Conservation (phyloP, 805 yeast genomes). For the Peterozyma toletana region DNA sequence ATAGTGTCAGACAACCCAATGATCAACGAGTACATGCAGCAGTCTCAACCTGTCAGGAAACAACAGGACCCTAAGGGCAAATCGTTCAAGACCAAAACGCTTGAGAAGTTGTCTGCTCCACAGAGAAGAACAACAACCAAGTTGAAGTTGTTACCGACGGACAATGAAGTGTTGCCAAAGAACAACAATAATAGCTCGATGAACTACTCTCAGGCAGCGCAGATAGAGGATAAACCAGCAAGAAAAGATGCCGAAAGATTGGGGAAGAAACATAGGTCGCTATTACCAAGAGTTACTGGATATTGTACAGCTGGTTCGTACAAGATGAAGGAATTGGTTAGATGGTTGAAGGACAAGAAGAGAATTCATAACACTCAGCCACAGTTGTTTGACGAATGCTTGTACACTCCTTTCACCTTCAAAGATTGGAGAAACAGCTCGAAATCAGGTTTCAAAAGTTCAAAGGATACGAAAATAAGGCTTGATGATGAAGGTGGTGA, state of each 20-base stretch:
- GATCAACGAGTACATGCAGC: no score
- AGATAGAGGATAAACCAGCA: slow-evolving; percentile 83
- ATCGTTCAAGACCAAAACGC: slow-evolving; percentile 21
- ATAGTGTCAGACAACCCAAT: no score
- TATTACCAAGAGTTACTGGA: slow-evolving; percentile 90
- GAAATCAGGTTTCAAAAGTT: slow-evolving; percentile 3
- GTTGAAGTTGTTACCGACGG: slow-evolving; percentile 49
- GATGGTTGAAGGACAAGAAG: slow-evolving; percentile 80
- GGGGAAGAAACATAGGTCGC: slow-evolving; percentile 77
- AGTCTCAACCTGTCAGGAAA: no score
- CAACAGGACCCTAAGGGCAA: no score
- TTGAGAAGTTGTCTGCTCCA: slow-evolving; percentile 48
- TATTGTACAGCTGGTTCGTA: slow-evolving; percentile 94
- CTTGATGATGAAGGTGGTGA: slow-evolving; percentile 95
- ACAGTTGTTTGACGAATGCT: slow-evolving; percentile 86
- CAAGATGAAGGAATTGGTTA: slow-evolving; percentile 75
- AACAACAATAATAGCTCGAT: slow-evolving; percentile 9
- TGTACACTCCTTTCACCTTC: slow-evolving; percentile 84
- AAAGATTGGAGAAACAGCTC: slow-evolving; percentile 61
- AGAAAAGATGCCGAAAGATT: slow-evolving; percentile 89
- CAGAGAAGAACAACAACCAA: slow-evolving; percentile 73
- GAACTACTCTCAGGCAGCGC: slow-evolving; percentile 67
- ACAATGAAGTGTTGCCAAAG: slow-evolving; percentile 11
- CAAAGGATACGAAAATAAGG: slow-evolving; percentile 36
- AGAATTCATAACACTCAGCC: slow-evolving; percentile 73